Base-by-base conservation (phyloP, 208 protist genomes). In the Trypanosomatidae sp. region DNA sequence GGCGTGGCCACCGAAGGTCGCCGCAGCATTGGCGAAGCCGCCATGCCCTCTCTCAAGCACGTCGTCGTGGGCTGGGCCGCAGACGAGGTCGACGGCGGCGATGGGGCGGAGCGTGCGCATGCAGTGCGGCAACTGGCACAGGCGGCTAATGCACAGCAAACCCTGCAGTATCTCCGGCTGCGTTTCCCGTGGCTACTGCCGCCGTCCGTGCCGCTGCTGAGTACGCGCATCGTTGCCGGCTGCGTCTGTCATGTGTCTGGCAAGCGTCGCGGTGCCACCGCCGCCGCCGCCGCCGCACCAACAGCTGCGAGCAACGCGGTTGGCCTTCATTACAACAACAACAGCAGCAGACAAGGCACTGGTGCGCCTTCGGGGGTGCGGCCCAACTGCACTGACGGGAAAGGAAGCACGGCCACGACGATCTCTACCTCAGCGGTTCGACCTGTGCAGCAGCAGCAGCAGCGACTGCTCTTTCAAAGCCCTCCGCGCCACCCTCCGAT, bases 181-280 rank as follows among this genome's bases (percentile, higher is more conserved):
- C 79, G 69, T 69, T 87, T 87, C 30, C 82, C 82, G 13, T 83
- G 79, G 67, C 64, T 87, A 62, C 68, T 87, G 49, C 69, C 82
- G 30, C 73, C 82, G 28, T 28, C 75, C 9, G 58, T 79, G 30
- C 74, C 66, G 17, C 69, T 59, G 46, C 62, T 76, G 25, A 53
- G 49, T 30, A 22, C 49, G 28, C 73, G 66, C 19, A 60, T 83
- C 5, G 59, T 80, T 49, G 36, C 76, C 3, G 62, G 50, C 58
- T 80, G 76, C 66, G 30, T 41, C 53, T 80, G 76, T 44, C 66
- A 80, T 53, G 56, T 80, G 22, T 80, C 76, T 1, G 76, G 76
- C 58, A 71, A 65, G 49, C 71, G 72, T 25, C 69, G 65, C 30
- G 68, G 62, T 36, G 56, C 66, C 49, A 17, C 71, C 12, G 58